Conservation (phyloP, 495 filamentous ascomycete species). For the Parachaetomium inaequale region DNA sequence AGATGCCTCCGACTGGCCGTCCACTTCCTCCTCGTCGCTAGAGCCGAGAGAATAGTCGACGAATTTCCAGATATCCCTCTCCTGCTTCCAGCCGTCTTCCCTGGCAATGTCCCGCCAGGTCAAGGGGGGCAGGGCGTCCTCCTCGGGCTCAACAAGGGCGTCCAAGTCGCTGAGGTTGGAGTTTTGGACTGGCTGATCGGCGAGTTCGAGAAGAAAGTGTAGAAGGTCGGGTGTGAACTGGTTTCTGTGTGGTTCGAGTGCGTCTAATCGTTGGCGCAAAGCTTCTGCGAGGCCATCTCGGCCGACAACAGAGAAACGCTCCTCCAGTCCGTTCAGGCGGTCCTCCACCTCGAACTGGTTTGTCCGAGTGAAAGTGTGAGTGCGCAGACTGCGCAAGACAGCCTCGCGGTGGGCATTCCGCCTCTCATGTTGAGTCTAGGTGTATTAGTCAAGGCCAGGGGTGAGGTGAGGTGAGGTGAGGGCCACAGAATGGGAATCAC, state of each 20-base stretch:
- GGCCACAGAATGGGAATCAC: background rate
- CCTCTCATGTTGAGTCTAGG: slow-evolving; percentile 40
- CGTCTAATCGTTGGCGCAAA: slow-evolving; percentile 58
- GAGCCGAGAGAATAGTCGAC: slow-evolving; percentile 71
- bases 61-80: slow-evolving; percentile 72
- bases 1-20: slow-evolving; percentile 34
- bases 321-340: slow-evolving; percentile 73
- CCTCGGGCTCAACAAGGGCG: slow-evolving; percentile 42
- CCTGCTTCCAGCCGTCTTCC: slow-evolving; percentile 65
- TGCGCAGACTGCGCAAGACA: slow-evolving; percentile 52
- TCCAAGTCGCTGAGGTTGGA: slow-evolving; percentile 62
- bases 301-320: slow-evolving; percentile 79
- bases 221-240: slow-evolving; percentile 76
- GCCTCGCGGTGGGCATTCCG: slow-evolving; percentile 51
- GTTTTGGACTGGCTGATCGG: slow-evolving; percentile 72
- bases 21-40: slow-evolving; percentile 49
- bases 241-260: slow-evolving; percentile 49
- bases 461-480: background rate
- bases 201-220: slow-evolving; percentile 74
- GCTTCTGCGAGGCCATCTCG: slow-evolving; percentile 79
- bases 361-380: slow-evolving; percentile 63
- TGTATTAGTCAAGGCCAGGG: background rate
- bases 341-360: slow-evolving; percentile 84
- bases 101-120: slow-evolving; percentile 73
- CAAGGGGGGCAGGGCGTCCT: slow-evolving; percentile 44